Evolutionary conservation across 1,284 basidiomycete species (phyloP).

Genomic region (Caloboletus inedulis): DNA sequence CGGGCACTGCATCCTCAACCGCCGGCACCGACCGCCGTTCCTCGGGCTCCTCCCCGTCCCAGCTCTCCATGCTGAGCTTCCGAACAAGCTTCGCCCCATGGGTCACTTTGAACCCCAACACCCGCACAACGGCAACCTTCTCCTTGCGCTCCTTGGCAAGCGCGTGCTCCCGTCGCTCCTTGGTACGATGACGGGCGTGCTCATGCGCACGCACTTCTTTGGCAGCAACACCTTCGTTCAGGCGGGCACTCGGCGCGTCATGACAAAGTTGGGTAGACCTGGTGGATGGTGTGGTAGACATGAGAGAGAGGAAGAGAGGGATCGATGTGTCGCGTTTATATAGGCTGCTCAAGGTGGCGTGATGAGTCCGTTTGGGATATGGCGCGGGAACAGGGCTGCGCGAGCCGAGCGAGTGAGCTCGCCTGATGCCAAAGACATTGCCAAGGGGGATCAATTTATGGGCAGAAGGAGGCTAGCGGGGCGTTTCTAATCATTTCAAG

Average conservation of each 20-base stretch:
- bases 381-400: constrained; percentile 26
- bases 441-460: constrained; percentile 1
- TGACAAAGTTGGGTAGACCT: constrained; percentile 19
- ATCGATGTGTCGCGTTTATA: constrained; percentile 25
- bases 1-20: background rate
- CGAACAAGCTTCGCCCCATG: constrained; percentile 24
- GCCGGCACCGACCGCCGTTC: background rate
- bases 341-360: constrained; percentile 30
- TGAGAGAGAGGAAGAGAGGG: constrained; percentile 15
- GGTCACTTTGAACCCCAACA: constrained; percentile 22
- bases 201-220: constrained; percentile 33
- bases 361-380: constrained; percentile 8
- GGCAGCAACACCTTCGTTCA: constrained; percentile 15
- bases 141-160: constrained; percentile 34
- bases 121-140: constrained; percentile 17
- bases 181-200: constrained; percentile 33
- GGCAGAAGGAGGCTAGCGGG: constrained; percentile 7
- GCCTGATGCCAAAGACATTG: background rate
- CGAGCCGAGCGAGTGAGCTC: constrained; percentile 20
- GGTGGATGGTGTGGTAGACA: constrained; percentile 29
- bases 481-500: constrained; percentile 14
- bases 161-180: constrained; percentile 33
- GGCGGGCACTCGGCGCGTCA: constrained; percentile 17
- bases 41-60: constrained; percentile 28
- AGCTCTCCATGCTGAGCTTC: constrained; percentile 30